Conservation (phyloP, 768 basidiomycete genomes). For the Austroboletus festivus region DNA sequence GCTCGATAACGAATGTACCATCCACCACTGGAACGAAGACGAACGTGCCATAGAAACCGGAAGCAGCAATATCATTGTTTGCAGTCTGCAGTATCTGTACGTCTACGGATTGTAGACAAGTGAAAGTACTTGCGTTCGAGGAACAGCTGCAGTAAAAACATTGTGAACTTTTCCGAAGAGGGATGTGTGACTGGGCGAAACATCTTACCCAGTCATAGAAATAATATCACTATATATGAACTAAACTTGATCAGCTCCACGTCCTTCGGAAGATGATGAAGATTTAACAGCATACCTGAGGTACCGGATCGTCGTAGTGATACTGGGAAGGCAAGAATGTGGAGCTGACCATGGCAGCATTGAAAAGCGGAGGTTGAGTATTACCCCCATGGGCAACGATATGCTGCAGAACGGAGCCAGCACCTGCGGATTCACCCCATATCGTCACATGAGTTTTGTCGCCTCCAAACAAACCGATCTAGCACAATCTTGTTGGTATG, state of each 20-base stretch:
- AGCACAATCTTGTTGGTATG: not conserved
- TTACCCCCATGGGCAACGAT: constrained; percentile 32
- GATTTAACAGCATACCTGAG: constrained; percentile 20
- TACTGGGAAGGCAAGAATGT: constrained; percentile 34
- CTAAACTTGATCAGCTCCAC: constrained; percentile 7
- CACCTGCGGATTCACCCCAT: constrained; percentile 36
- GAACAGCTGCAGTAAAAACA: constrained; percentile 29
- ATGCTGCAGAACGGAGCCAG: constrained; percentile 35
- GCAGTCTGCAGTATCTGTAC: constrained; percentile 29
- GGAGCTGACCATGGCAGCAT: constrained; percentile 33
- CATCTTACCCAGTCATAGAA: not conserved
- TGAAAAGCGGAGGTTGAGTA: constrained; percentile 33
- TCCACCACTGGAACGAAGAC: constrained; percentile 46
- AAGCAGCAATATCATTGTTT: constrained; percentile 31
- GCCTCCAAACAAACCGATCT: constrained; percentile 36
- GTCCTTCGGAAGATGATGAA: not conserved
- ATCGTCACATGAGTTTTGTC: constrained; percentile 33
- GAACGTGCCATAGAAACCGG: constrained; percentile 39
- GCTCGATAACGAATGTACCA: constrained; percentile 42
- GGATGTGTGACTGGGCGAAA: not conserved
- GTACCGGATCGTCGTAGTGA: constrained; percentile 27
- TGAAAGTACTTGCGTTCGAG: constrained; percentile 31
- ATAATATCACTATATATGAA: constrained; percentile 13
- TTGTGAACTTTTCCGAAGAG: constrained; percentile 10
- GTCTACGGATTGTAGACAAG: constrained; percentile 39